Conservation (phyloP, 2,329 filamentous ascomycete species). For the Fusarium bulbicola region DNA sequence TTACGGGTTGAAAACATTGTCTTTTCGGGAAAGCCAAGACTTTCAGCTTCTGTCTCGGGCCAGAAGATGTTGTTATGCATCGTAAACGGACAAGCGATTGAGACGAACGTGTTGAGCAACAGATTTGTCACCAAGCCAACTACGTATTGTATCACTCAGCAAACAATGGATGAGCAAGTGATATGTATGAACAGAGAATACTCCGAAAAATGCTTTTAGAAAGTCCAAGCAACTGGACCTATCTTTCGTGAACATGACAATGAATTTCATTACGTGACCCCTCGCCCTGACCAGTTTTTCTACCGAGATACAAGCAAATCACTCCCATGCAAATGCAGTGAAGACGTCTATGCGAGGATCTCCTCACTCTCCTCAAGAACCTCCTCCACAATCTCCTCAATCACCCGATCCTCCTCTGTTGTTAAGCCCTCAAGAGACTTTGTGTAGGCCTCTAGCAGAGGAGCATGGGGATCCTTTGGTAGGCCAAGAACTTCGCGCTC, state of each 20-base stretch:
- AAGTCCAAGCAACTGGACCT: conserved; percentile 31
- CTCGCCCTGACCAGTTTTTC: conserved; percentile 46
- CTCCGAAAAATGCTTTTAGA: conserved; percentile 37
- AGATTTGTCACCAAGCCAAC: background rate
- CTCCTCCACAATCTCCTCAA: conserved; percentile 91
- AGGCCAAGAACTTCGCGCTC: conserved; percentile 76
- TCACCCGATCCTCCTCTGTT: conserved; percentile 77
- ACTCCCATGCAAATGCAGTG: conserved; percentile 44
- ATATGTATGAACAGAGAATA: conserved; percentile 19
- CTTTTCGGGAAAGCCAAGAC: background rate
- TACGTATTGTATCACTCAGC: background rate
- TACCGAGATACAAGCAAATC: conserved; percentile 48
- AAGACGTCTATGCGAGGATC: conserved; percentile 55
- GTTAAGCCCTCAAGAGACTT: conserved; percentile 60
- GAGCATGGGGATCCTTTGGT: conserved; percentile 70
- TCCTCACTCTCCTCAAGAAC: conserved; percentile 89
- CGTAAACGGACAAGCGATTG: background rate
- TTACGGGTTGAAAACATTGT: background rate
- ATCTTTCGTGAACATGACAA: conserved; percentile 38
- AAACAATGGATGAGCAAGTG: background rate
- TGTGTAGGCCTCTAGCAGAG: conserved; percentile 66
- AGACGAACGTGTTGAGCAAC: background rate
- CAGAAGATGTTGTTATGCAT: background rate
- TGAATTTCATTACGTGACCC: conserved; percentile 49
- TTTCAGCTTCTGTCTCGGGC: background rate